Evolutionary conservation across 495 filamentous ascomycete species (phyloP), one percentile per base, ranked within the genome.

Genomic region (Pyronema omphalodes): DNA sequence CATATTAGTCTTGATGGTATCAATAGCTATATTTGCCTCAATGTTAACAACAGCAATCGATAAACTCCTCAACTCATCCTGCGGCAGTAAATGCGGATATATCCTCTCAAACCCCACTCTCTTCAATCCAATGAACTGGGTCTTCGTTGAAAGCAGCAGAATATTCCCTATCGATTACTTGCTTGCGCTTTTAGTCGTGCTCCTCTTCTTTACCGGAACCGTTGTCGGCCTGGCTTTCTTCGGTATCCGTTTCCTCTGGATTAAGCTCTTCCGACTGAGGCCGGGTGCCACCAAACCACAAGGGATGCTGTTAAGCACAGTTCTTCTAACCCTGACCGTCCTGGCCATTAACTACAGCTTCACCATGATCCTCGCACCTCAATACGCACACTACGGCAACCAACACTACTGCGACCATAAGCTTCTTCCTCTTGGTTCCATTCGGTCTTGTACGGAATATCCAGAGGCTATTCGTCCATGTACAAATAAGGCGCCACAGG

Each of bases 11-110:
- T 71, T 94, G 1, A 53, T 78, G 14, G 55, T 93, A 23, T 70
- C 83, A 7, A 66, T 94, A 33, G 53, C 88, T 17, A 74, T 87
- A 57, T 94, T 86, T 79, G 73, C 81, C 7, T 89, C 83, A 33
- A 98, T 96, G 93, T 76, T 96, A 52, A 79, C 96, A 62, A 98
- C 89, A 0, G 80, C 80, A 56, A 88, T 95, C 65, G 91, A 98
- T 73, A 96, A 98, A 69, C 84, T 86, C 14, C 86, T 82, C 60
- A 95, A 96, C 68, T 94, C 87, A 0, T 67, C 91, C 57, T 98
- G 91, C 78, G 87, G 88, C 66, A 72, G 78, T 52, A 78, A 78
- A 60, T 98, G 91, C 68, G 91, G 91, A 37, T 98, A 94, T 68
- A 82, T 96, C 51, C 78, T 96, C n/a, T 83, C 80, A 33, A 79